Conservation (phyloP, 805 yeast species). For the Spathaspora girioi region DNA sequence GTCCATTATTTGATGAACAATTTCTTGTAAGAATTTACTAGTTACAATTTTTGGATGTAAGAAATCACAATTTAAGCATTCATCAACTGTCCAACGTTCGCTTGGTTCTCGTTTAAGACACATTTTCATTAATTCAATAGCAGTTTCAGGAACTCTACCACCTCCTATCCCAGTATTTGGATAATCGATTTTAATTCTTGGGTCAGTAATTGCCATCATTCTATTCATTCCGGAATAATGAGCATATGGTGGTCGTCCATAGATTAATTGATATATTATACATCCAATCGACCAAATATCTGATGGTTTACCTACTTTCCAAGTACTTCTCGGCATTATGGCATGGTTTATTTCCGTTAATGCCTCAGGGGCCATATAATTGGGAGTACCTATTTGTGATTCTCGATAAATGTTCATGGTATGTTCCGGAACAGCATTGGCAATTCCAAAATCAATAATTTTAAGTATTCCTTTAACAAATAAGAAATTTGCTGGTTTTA, state of each 20-base stretch:
- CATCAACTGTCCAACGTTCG: slow-evolving; percentile 59
- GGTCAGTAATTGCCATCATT: slow-evolving; percentile 80
- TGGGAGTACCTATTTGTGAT: slow-evolving; percentile 91
- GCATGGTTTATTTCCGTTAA: slow-evolving; percentile 54
- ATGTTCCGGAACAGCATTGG: slow-evolving; percentile 91
- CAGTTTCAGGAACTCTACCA: slow-evolving; percentile 61
- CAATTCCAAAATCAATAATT: slow-evolving; percentile 91
- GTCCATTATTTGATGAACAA: slow-evolving; percentile 72
- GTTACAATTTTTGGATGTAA: slow-evolving; percentile 73
- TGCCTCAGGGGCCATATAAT: slow-evolving; percentile 98
- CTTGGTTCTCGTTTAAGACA: slow-evolving; percentile 73
- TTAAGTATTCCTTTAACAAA: slow-evolving; percentile 82
- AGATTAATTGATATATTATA: slow-evolving; percentile 90
- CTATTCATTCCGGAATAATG: slow-evolving; percentile 71
- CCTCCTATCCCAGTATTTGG: slow-evolving; percentile 62
- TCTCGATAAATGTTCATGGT: slow-evolving; percentile 88
- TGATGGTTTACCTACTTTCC: slow-evolving; percentile 91
- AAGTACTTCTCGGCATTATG: slow-evolving; percentile 22
- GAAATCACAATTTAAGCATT: slow-evolving; percentile 61
- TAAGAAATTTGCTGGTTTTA: slow-evolving; percentile 68
- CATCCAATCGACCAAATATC: slow-evolving; percentile 99
- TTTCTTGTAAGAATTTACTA: slow-evolving; percentile 59
- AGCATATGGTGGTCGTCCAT: slow-evolving; percentile 90
- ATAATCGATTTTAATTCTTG: slow-evolving; percentile 65
- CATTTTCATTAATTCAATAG: slow-evolving; percentile 64